Conservation (phyloP, 805 yeast species). For the Candida mattraensis region DNA sequence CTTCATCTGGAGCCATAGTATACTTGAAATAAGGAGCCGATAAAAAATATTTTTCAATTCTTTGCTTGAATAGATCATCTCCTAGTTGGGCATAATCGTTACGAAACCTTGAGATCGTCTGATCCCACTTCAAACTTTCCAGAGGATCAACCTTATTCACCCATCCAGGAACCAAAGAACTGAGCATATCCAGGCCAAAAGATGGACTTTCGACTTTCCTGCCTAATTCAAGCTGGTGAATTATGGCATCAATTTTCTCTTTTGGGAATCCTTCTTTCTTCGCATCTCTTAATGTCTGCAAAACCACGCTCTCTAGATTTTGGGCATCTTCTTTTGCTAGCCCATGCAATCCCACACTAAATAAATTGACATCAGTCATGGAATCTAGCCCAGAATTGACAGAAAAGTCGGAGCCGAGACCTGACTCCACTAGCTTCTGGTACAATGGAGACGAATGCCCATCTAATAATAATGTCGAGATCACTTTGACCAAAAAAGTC, state of each 20-base stretch:
- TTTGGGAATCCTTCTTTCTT: slow-evolving; percentile 48
- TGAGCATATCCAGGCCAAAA: slow-evolving; percentile 79
- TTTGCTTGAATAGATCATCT: slow-evolving; percentile 58
- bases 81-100: slow-evolving; percentile 52
- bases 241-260: slow-evolving; percentile 73
- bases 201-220: slow-evolving; percentile 87
- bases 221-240: slow-evolving; percentile 82
- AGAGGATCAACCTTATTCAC: slow-evolving; percentile 80
- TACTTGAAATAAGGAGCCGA: slow-evolving; percentile 63
- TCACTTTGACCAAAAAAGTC: slow-evolving; percentile 67
- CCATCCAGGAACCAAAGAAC: slow-evolving; percentile 81
- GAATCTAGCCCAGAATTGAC: slow-evolving; percentile 87
- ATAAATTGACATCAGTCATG: slow-evolving; percentile 70
- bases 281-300: slow-evolving; percentile 45
- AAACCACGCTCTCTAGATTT: slow-evolving; percentile 49
- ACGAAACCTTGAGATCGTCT: slow-evolving; percentile 57
- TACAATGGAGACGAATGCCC: slow-evolving; percentile 93
- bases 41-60: slow-evolving; percentile 55
- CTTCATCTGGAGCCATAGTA: slow-evolving; percentile 68
- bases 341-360: slow-evolving; percentile 87
- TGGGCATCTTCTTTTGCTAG: slow-evolving; percentile 46
- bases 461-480: slow-evolving; percentile 72
- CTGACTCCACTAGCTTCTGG: slow-evolving; percentile 81
- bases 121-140: slow-evolving; percentile 63
- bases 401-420: slow-evolving; percentile 80